phyloP scores from a whole-genome alignment of 805 yeast genomes.

The Maudiozyma saulgeensis region DNA sequence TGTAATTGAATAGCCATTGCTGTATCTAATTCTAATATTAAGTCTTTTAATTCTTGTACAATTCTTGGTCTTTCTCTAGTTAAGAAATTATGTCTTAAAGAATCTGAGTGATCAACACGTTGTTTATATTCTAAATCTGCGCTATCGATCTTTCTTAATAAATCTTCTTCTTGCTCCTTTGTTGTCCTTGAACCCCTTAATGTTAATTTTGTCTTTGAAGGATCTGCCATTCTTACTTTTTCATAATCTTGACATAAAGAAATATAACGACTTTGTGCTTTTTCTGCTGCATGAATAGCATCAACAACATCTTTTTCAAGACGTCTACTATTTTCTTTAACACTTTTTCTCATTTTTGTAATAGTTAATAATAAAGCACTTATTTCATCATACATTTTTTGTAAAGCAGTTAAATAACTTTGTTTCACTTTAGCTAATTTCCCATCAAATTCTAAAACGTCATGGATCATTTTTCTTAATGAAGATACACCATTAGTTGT shows the following conservation, averaged over 20 bases:
- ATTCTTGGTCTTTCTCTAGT: slow-evolving; percentile 68
- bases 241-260: slow-evolving; percentile 82
- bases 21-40: slow-evolving; percentile 78
- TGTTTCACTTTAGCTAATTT: slow-evolving; percentile 59
- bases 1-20: slow-evolving; percentile 84
- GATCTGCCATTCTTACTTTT: slow-evolving; percentile 69
- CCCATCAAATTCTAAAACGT: slow-evolving; percentile 70
- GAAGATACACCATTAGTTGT: slow-evolving; percentile 30
- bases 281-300: slow-evolving; percentile 74
- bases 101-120: slow-evolving; percentile 63
- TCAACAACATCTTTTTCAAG: slow-evolving; percentile 81
- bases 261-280: slow-evolving; percentile 71
- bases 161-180: slow-evolving; percentile 81
- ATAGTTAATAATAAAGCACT: slow-evolving; percentile 60
- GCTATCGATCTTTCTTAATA: slow-evolving; percentile 64
- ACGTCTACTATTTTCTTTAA: slow-evolving; percentile 74
- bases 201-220: slow-evolving; percentile 71
- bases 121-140: slow-evolving; percentile 84
- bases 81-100: slow-evolving; percentile 63
- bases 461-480: slow-evolving; percentile 55
- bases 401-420: slow-evolving; percentile 69
- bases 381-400: slow-evolving; percentile 79
- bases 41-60: slow-evolving; percentile 59
- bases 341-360: slow-evolving; percentile 58
- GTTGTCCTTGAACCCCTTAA: slow-evolving; percentile 71